Percentiles rank a stretch among this genome's conserved stretches.
Conservation (phyloP, 176 grass and related monocot genomes). For the Bonia amplexicaulis region DNA sequence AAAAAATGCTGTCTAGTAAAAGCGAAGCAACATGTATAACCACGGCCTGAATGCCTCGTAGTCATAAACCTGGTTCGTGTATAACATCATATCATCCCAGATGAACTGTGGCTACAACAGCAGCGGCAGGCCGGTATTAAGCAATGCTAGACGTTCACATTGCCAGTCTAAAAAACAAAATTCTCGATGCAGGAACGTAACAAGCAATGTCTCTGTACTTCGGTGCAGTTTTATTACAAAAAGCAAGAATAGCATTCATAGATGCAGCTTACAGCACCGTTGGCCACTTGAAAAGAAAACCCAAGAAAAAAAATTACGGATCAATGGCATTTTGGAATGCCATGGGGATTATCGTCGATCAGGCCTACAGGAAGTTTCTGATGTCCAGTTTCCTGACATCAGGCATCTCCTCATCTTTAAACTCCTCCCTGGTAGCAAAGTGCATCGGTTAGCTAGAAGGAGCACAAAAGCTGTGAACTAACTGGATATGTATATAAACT, state of each 20-base stretch:
- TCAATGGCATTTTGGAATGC: slow-evolving; percentile 10
- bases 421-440: slow-evolving; percentile 72
- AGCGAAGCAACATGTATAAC: not conserved
- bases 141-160: not conserved
- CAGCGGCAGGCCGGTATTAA: not conserved
- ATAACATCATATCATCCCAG: slow-evolving; percentile 15
- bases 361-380: slow-evolving; percentile 65
- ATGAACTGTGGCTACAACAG: not conserved
- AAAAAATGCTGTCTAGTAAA: not conserved
- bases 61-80: not conserved
- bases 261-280: slow-evolving; percentile 38
- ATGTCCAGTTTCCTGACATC: slow-evolving; percentile 78
- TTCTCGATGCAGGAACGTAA: not conserved
- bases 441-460: not conserved
- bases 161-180: not conserved
- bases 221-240: slow-evolving; percentile 57
- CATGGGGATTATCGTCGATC: not conserved
- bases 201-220: slow-evolving; percentile 30
- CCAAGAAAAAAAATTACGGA: not conserved
- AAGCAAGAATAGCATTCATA: slow-evolving; percentile 16
- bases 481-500: not conserved
- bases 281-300: slow-evolving; percentile 22
- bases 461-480: not conserved
- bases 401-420: slow-evolving; percentile 86
- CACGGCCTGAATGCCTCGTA: not conserved